A percentile compares a stretch with the other conserved stretches of the same genome.
These are phyloP conservation scores for Quercus parvula DNA, from an alignment of 306 rosid species.

Conservation along the genomic window DNA sequence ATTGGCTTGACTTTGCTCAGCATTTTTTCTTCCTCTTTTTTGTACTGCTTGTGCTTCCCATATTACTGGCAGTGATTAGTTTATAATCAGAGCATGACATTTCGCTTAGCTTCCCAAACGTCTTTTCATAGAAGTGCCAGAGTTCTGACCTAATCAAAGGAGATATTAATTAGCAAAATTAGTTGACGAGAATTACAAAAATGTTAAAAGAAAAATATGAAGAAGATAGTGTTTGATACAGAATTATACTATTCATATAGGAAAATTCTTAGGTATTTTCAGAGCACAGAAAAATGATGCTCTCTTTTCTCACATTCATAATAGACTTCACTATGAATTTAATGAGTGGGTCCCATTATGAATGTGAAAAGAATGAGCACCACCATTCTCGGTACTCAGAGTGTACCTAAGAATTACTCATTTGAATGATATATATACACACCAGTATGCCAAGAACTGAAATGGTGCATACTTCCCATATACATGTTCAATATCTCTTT, in stretches of 20 bases:
- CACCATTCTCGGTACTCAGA: no score
- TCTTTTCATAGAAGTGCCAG: slow-evolving; percentile 46
- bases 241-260: neutral
- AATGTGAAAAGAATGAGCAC: fast-evolving
- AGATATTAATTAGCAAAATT: slow-evolving; percentile 3
- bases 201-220: neutral
- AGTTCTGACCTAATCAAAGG: slow-evolving; percentile 43
- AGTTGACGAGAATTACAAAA: neutral
- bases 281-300: fast-evolving
- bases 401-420: no score
- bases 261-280: fast-evolving
- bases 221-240: neutral
- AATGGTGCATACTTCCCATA: slow-evolving; percentile 51
- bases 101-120: slow-evolving; percentile 29
- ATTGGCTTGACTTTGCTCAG: neutral
- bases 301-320: no score
- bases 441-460: slow-evolving; percentile 64
- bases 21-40: slow-evolving; percentile 34
- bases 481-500: slow-evolving; percentile 36
- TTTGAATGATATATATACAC: neutral
- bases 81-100: slow-evolving; percentile 41
- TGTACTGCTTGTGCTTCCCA: slow-evolving; percentile 20
- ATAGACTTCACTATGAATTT: no score
- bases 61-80: slow-evolving; percentile 45
- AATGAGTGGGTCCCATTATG: fast-evolving